Evolutionary conservation across 2,329 filamentous ascomycete species (phyloP), one percentile per base, ranked within the genome.

Genomic region (Cordyceps pruinosa): DNA sequence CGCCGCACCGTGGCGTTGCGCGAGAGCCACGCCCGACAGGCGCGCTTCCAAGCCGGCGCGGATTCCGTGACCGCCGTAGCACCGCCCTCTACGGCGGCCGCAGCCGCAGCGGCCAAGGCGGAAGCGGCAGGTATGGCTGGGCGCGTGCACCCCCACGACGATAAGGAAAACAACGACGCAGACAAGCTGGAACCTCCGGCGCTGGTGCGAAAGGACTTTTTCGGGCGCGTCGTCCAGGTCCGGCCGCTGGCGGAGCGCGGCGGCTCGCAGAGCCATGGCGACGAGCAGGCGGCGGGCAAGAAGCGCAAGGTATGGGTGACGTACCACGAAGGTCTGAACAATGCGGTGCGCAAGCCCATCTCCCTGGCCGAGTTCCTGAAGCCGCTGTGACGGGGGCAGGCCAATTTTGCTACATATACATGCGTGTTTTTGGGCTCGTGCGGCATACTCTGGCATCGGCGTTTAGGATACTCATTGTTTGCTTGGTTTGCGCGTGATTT

Each of bases 261-360:
- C 37, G 44, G 74, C 69, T 12, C 63, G 60, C 65, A 64, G 59
- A 17, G 70, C 66, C 39, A 69, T 71, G 44, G 71, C 37, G 7
- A n/a, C n/a, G 37, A 10, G 39, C 39, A n/a, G n/a, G n/a, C n/a
- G n/a, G n/a, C n/a, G n/a, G 21, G 39, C 10, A 80, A 80, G 48
- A 79, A 77, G 50, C 82, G 66, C 10, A 78, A 86, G 64, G 87
- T 92, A 4, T 96, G 91, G 91, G 85, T 96, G 42, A 93, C 84
- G 61, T 97, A 86, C 70, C 86, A 96, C 66, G 92, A 97, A 73
- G 92, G 92, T 0, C 85, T 90, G 68, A 94, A 90, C 57, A 96
- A 97, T 77, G 92, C 92, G 12, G 92, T 97, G 60, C 81, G 88
- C 70, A 96, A 96, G 70, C 89, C 90, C 2, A 85, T 97, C 60